Evolutionary conservation across 2,329 filamentous ascomycete species (phyloP), one percentile per base, ranked within the genome.

Genomic region (Cercospora berteroae): DNA sequence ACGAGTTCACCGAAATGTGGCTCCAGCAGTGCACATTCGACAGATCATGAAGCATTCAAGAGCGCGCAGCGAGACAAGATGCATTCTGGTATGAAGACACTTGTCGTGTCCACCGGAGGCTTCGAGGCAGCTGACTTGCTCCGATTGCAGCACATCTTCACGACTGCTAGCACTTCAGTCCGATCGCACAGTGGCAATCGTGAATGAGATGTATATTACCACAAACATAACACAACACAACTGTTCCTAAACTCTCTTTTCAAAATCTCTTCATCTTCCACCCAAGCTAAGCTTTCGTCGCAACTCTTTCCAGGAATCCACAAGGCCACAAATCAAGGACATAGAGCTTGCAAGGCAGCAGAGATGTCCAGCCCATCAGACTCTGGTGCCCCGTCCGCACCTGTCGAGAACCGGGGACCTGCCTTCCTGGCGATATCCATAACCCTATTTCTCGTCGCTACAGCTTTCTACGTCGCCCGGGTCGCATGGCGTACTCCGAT

Each of bases 381-480:
- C 16, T 55, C 23, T 29, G 23, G 12, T 9, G 10, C 7, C 12
- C 13, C 48, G 4, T 13, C 48, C 7, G 9, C 12, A 13, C 20
- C 23, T 25, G 12, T 55, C 48, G 23, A 25, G 18, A 9, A 58
- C 27, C 55, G 55, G 8, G 29, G 55, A 8, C 64, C 68, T 33
- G 48, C 56, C 2, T 63, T 73, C 36, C 48, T 74, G 39, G 67
- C 70, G 29, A 60, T 74, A 4, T 70, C 69, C 6, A 69, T 73
- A 10, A 57, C 70, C 57, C 70, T 74, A 58, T 48, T 74, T 42
- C 12, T 70, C 33, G 16, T 74, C 7, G 67, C 72, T 16, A 73
- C 72, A 2, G 33, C 48, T 12, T 67, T 74, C 64, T 72, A 69
- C 63, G 25, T 58, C 48, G 63, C 66, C 13, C 68, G 73, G 33